A percentile compares a stretch with the other conserved stretches of the same genome.
Conservation (phyloP, 768 basidiomycete genomes). For the Baorangia bicolor region DNA sequence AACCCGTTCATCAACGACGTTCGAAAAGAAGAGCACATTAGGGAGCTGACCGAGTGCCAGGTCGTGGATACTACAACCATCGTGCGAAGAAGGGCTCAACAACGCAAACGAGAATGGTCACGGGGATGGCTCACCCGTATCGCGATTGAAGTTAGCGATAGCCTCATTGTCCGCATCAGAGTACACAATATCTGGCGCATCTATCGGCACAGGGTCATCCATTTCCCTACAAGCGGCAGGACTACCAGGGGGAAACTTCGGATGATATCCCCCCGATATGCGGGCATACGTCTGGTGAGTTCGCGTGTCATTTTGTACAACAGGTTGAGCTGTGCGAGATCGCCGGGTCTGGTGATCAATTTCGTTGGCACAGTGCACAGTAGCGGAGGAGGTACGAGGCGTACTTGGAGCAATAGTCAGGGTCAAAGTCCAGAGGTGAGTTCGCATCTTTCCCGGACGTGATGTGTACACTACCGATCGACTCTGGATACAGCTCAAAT, state of each 20-base stretch:
- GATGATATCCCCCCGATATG: constrained; percentile 29
- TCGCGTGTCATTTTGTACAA: constrained; percentile 57
- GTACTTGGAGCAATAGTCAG: constrained; percentile 45
- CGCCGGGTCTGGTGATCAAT: constrained; percentile 20
- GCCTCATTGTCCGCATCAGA: constrained; percentile 35
- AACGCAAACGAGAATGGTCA: too few relatives aligned
- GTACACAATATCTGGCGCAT: constrained; percentile 34
- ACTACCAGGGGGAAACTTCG: constrained; percentile 31
- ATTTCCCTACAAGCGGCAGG: constrained; percentile 24
- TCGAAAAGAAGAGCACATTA: too few relatives aligned
- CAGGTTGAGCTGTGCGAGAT: constrained; percentile 47
- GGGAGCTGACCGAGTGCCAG: constrained; percentile 18
- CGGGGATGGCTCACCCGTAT: constrained; percentile 3
- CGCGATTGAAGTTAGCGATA: constrained; percentile 28
- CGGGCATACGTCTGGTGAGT: constrained; percentile 50
- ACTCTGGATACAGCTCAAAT: constrained; percentile 42
- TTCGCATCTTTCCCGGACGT: constrained; percentile 40
- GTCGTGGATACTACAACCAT: neutral
- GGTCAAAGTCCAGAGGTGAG: constrained; percentile 44
- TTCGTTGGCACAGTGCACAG: neutral
- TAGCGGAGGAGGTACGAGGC: neutral
- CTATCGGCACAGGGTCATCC: constrained; percentile 20
- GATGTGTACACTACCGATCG: constrained; percentile 50
- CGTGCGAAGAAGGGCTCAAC: neutral
- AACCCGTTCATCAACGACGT: neutral